These are phyloP conservation scores for Heterobasidion occidentale DNA, from an alignment of 1,284 basidiomycete genomes.

Conservation along the genomic window DNA sequence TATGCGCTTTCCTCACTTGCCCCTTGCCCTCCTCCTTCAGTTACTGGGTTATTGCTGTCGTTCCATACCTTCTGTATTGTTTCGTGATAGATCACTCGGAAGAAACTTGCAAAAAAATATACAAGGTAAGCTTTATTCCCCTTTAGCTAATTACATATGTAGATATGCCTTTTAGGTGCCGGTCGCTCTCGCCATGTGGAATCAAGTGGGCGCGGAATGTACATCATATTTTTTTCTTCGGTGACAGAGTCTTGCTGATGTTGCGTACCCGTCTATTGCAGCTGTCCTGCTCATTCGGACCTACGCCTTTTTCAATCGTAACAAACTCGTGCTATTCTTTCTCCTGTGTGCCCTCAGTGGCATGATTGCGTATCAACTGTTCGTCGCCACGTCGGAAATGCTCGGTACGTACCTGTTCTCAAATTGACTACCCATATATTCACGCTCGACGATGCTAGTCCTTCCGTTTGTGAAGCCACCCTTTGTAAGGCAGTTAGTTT, in stretches of 20 bases:
- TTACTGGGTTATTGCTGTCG: conserved; percentile 71
- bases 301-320: conserved; percentile 77
- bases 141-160: conserved; percentile 1
- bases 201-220: conserved; percentile 76
- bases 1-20: not conserved
- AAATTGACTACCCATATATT: not conserved
- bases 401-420: conserved; percentile 37
- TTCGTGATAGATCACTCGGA: conserved; percentile 59
- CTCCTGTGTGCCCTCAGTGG: conserved; percentile 57
- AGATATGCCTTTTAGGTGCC: conserved; percentile 41
- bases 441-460: conserved; percentile 29
- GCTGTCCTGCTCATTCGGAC: conserved; percentile 73
- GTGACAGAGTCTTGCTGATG: conserved; percentile 2
- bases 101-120: conserved; percentile 58
- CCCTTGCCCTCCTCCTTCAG: conserved; percentile 25
- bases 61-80: conserved; percentile 66
- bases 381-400: conserved; percentile 71
- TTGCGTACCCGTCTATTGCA: conserved; percentile 18
- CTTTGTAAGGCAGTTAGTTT: conserved; percentile 31
- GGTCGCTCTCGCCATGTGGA: conserved; percentile 75
- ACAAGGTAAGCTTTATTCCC: conserved; percentile 32
- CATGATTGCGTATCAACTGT: conserved; percentile 71
- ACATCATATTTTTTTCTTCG: conserved; percentile 14
- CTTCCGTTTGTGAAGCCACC: conserved; percentile 59
- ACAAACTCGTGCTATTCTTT: conserved; percentile 51